phyloP scores from a whole-genome alignment of 2,329 filamentous ascomycete genomes.

The Alternaria sp. region DNA sequence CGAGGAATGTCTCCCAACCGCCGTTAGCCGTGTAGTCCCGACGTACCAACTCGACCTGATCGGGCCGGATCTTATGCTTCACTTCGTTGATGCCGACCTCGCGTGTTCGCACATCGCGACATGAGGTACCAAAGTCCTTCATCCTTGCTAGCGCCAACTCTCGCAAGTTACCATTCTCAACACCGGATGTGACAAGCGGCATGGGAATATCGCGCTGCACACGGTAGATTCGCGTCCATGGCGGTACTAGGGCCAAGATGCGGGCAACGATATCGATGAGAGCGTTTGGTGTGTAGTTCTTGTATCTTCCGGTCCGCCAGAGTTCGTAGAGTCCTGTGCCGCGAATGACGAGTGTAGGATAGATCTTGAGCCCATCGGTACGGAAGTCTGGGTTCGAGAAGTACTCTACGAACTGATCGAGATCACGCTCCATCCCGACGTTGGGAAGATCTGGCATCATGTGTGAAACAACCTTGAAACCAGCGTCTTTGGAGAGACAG shows the following conservation, averaged over 20 bases:
- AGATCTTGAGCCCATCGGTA: constrained; percentile 97
- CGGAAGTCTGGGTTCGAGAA: constrained; percentile 96
- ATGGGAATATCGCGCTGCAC: constrained; percentile 99
- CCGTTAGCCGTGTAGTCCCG: constrained; percentile 94
- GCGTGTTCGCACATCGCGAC: constrained; percentile 92
- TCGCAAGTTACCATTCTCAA: constrained; percentile 95
- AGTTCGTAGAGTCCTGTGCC: constrained; percentile 96
- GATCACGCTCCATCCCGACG: constrained; percentile 95
- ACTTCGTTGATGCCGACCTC: constrained; percentile 99
- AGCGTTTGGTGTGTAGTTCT: constrained; percentile 98
- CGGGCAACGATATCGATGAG: constrained; percentile 94
- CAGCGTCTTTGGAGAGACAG: constrained; percentile 94
- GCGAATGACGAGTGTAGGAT: constrained; percentile 94
- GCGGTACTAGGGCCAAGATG: constrained; percentile 92
- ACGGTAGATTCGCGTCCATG: constrained; percentile 98
- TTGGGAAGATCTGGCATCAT: constrained; percentile 99
- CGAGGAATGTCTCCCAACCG: constrained; percentile 97
- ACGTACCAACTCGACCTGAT: constrained; percentile 92
- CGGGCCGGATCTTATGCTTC: constrained; percentile 96
- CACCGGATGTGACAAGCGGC: constrained; percentile 97
- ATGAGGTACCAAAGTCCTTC: constrained; percentile 98
- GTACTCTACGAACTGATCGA: constrained; percentile 97
- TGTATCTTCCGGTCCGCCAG: constrained; percentile 95
- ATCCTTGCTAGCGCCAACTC: constrained; percentile 94
- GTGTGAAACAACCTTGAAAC: constrained; percentile 98